Percentiles rank a stretch among this genome's conserved stretches.
These are phyloP conservation scores for Hypoxylon sp. DNA, from an alignment of 2,329 filamentous ascomycete species.

Conservation along the genomic window DNA sequence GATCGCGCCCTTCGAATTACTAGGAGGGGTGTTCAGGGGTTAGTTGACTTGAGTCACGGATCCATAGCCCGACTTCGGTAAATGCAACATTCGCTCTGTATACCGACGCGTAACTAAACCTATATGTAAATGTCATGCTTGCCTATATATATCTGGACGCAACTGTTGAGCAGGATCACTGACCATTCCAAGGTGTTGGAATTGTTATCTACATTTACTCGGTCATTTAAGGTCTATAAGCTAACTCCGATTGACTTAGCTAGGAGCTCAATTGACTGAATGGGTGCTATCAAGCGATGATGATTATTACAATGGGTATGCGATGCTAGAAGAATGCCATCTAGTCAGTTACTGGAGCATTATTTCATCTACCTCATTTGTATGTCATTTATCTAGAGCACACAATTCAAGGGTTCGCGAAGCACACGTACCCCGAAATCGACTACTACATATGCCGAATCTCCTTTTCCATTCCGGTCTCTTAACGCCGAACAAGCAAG, in stretches of 20 bases:
- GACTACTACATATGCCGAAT: constrained; percentile 25
- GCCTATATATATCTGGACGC: neutral
- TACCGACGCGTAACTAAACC: neutral
- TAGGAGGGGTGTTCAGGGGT: constrained; percentile 22
- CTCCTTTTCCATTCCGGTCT: constrained; percentile 44
- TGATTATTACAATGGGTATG: neutral
- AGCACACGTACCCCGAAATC: constrained; percentile 20
- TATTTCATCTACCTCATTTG: constrained; percentile 13
- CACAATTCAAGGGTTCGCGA: neutral
- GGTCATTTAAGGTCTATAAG: neutral
- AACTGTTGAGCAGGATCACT: neutral
- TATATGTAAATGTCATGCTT: neutral
- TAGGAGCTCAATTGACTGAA: neutral
- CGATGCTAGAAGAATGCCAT: neutral
- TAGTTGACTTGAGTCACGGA: constrained; percentile 21
- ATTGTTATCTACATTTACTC: neutral
- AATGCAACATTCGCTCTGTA: neutral
- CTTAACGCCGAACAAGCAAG: constrained; percentile 48
- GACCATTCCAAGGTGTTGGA: neutral
- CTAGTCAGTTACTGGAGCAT: constrained; percentile 6
- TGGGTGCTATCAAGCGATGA: neutral
- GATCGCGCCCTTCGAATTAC: neutral
- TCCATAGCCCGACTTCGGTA: constrained; percentile 23
- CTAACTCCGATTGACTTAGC: neutral
- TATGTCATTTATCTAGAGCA: constrained; percentile 2